Percentiles rank a stretch among this genome's conserved stretches.
Evolutionary conservation across 2,329 filamentous ascomycete species (phyloP).

Genomic region (Apiospora phragmitis): DNA sequence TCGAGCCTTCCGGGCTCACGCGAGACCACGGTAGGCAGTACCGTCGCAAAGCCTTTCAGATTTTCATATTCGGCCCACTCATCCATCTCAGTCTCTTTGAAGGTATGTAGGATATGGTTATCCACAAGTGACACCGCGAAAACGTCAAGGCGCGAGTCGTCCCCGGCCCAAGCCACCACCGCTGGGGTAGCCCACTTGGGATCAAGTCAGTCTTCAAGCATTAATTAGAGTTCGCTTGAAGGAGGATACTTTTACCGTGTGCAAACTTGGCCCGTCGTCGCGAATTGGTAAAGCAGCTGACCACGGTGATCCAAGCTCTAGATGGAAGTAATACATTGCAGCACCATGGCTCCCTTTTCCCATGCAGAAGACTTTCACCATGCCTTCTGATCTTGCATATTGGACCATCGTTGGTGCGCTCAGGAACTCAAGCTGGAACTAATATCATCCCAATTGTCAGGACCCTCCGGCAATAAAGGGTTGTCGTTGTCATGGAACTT

Average conservation of each 20-base stretch:
- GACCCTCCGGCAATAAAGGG: neutral
- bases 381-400: neutral
- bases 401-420: neutral
- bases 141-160: neutral
- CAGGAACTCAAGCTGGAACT: neutral
- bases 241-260: neutral
- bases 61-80: constrained; percentile 3
- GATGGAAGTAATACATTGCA: neutral
- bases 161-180: neutral
- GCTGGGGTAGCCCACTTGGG: constrained; percentile 4
- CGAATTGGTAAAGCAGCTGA: neutral
- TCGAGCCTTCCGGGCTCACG: neutral
- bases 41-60: neutral
- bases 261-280: neutral
- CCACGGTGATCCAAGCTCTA: too few relatives aligned
- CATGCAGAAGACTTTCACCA: neutral
- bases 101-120: constrained; percentile 6
- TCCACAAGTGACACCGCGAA: neutral
- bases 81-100: neutral
- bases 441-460: neutral
- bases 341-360: neutral
- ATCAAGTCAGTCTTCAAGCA: neutral
- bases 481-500: neutral
- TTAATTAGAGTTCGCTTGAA: neutral
- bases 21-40: neutral